Evolutionary conservation across 208 protist species (phyloP).

Genomic region (Wallacemonas collosoma): DNA sequence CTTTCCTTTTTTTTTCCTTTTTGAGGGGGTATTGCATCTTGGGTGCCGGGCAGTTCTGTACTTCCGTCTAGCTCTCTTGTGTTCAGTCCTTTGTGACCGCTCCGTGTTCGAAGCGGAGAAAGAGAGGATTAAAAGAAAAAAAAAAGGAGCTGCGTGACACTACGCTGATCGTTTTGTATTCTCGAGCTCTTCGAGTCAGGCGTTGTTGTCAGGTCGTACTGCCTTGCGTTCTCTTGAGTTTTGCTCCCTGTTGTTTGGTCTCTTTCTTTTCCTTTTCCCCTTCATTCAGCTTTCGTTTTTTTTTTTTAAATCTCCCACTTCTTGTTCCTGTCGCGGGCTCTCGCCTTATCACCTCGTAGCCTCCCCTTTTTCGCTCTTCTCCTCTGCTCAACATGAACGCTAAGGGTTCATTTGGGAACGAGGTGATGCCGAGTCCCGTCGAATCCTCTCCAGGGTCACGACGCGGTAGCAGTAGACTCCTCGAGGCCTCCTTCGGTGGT

Average conservation of each 20-base stretch:
- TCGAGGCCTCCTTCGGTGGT: neutral
- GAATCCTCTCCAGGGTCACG: neutral
- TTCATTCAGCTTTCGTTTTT: neutral
- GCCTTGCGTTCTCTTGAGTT: neutral
- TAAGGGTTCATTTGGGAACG: neutral
- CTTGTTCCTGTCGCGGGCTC: neutral
- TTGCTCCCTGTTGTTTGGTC: conserved; percentile 1
- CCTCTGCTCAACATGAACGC: conserved; percentile 1
- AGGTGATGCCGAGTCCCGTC: neutral
- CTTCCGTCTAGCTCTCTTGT: neutral
- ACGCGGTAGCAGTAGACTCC: neutral
- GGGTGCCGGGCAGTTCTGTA: neutral
- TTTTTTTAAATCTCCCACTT: neutral
- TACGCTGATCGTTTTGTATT: neutral
- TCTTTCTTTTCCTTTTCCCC: conserved; percentile 1
- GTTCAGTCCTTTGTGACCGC: neutral
- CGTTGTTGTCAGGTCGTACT: neutral
- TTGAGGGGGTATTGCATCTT: neutral
- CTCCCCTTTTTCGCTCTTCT: conserved; percentile 1
- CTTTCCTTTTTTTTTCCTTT: neutral
- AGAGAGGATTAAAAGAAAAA: neutral
- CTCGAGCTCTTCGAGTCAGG: neutral
- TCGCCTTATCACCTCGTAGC: neutral
- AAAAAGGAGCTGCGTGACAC: neutral
- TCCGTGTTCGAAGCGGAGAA: too few species aligned